phyloP scores from a whole-genome alignment of 768 basidiomycete species.

The Porphyrellus cyaneotinctus region DNA sequence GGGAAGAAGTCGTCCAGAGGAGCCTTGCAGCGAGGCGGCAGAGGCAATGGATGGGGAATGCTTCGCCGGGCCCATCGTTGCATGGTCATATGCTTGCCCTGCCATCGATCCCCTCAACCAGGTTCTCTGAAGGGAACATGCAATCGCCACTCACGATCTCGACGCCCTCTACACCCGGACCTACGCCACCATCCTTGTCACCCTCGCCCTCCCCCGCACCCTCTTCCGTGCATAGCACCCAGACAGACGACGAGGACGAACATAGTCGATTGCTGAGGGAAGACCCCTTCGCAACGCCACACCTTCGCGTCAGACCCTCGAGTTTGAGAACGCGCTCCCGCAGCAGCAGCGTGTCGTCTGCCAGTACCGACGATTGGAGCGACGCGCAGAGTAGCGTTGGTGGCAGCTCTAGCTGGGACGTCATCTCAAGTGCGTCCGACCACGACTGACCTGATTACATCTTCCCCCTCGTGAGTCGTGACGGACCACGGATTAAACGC shows the following conservation, averaged over 20 bases:
- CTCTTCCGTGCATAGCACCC: slow-evolving; percentile 4
- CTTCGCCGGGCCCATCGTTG: slow-evolving; percentile 2
- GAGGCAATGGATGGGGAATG: background rate
- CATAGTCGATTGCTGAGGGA: background rate
- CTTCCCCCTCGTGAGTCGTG: no score
- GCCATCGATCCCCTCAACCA: slow-evolving; percentile 29
- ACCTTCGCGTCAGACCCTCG: background rate
- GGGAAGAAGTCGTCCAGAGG: slow-evolving; percentile 17
- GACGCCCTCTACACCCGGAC: slow-evolving; percentile 11
- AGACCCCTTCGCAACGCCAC: background rate
- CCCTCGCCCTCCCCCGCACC: slow-evolving; percentile 16
- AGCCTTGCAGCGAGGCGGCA: slow-evolving; percentile 3
- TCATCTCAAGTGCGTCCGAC: slow-evolving; percentile 19
- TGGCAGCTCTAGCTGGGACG: slow-evolving; percentile 20
- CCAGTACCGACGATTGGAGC: slow-evolving; percentile 24
- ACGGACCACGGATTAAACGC: no score
- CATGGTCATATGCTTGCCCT: slow-evolving; percentile 12
- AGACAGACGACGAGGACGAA: slow-evolving; percentile 17
- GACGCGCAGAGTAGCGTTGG: slow-evolving; percentile 23
- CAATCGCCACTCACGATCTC: slow-evolving; percentile 29
- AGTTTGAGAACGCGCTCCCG: slow-evolving; percentile 1
- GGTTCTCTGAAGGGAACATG: slow-evolving; percentile 12
- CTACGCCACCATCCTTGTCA: slow-evolving; percentile 16
- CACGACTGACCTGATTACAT: no score
- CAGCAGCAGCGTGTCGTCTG: slow-evolving; percentile 14